Evolutionary conservation across 164 flowering plant species (phyloP).

Genomic region (Annona cherimola): DNA sequence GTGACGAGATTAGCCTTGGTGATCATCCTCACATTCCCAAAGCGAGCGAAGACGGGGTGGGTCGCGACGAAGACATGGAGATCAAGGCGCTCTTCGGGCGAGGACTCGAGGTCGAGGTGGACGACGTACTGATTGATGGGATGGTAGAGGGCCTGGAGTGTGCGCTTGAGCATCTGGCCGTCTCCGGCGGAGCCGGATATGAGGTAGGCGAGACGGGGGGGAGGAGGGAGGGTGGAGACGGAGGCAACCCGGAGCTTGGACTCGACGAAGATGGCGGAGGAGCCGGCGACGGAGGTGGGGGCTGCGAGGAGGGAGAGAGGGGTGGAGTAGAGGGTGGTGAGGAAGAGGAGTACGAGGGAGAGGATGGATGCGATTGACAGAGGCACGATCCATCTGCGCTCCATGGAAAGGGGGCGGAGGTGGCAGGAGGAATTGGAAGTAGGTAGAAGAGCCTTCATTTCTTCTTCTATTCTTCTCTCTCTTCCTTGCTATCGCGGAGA

Average conservation of each 20-base stretch:
- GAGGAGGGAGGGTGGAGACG: conserved; percentile 51
- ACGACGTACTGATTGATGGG: conserved; percentile 37
- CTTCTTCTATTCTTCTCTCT: neutral
- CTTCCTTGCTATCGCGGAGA: neutral
- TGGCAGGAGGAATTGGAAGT: neutral
- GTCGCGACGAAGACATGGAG: conserved; percentile 19
- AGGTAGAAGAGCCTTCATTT: conserved; percentile 2
- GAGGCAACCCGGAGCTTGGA: conserved; percentile 35
- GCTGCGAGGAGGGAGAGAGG: conserved; percentile 22
- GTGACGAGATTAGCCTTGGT: conserved; percentile 40
- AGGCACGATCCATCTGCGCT: conserved; percentile 68
- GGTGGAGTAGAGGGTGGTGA: conserved; percentile 40
- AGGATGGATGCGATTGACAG: conserved; percentile 42
- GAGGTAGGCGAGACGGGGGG: conserved; percentile 62
- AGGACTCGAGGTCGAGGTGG: conserved; percentile 38
- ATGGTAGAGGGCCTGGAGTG: conserved; percentile 37
- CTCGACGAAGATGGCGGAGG: conserved; percentile 43
- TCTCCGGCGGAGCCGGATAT: conserved; percentile 71
- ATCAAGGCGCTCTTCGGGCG: conserved; percentile 29
- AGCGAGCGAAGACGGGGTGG: conserved; percentile 22
- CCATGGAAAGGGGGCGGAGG: conserved; percentile 31
- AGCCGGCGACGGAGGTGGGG: conserved; percentile 30
- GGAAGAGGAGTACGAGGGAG: conserved; percentile 43
- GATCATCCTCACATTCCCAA: conserved; percentile 38
- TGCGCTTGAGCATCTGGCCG: conserved; percentile 29